These are phyloP conservation scores for Tylopilus plumbeoviolaceoides DNA, from an alignment of 768 basidiomycete species.

Conservation along the genomic window DNA sequence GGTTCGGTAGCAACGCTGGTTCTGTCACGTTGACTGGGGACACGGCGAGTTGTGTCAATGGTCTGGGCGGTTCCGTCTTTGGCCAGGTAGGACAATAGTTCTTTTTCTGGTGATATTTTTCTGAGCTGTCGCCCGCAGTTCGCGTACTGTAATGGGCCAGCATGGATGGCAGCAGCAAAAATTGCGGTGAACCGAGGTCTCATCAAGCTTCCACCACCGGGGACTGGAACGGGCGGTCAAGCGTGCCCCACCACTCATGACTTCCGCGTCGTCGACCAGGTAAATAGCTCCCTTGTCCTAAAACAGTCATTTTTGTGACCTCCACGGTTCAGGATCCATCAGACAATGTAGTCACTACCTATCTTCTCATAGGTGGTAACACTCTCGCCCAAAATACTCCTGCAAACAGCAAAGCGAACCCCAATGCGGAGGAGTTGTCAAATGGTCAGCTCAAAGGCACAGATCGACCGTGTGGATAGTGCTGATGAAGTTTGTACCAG, in stretches of 20 bases:
- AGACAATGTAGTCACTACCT: conserved; percentile 27
- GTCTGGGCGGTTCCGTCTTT: conserved; percentile 19
- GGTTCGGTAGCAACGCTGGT: conserved; percentile 28
- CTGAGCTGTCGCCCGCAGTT: conserved; percentile 11
- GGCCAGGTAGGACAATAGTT: conserved; percentile 17
- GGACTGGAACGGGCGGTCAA: conserved; percentile 17
- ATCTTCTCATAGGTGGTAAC: conserved; percentile 20
- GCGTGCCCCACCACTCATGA: conserved; percentile 25
- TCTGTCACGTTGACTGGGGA: conserved; percentile 21
- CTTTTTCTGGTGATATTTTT: neutral
- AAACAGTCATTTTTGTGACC: neutral
- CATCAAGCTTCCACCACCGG: conserved; percentile 18
- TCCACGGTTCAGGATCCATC: conserved; percentile 22
- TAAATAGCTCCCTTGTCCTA: neutral
- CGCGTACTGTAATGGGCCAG: conserved; percentile 23
- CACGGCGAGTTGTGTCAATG: conserved; percentile 23
- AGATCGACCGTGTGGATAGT: neutral
- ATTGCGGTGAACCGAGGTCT: conserved; percentile 19
- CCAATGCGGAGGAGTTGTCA: conserved; percentile 19
- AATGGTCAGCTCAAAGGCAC: conserved; percentile 14
- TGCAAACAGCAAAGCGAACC: conserved; percentile 22
- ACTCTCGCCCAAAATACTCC: conserved; percentile 28
- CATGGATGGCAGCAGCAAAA: conserved; percentile 22
- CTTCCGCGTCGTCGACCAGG: conserved; percentile 28
- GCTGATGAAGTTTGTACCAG: conserved; percentile 8